Conservation (phyloP, 805 yeast species). For the Candida lessepsii region DNA sequence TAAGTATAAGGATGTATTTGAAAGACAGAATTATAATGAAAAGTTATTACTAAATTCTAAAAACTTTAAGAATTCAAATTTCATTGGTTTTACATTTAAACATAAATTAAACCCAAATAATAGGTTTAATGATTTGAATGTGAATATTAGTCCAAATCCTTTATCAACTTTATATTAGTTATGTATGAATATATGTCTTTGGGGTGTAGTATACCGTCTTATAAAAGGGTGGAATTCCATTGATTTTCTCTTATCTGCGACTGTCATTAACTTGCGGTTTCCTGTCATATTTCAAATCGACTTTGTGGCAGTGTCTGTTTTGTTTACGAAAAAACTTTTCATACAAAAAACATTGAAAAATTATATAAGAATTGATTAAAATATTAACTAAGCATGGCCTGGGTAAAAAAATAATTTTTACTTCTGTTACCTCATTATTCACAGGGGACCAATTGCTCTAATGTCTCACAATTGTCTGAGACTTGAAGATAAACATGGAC, state of each 20-base stretch:
- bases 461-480: slow-evolving; percentile 4
- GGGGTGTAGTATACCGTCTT: too few species aligned
- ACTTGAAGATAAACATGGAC: too few species aligned
- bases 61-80: slow-evolving; percentile 48
- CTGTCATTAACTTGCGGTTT: too few species aligned
- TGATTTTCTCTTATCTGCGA: background rate
- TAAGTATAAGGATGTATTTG: slow-evolving; percentile 94
- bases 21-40: slow-evolving; percentile 84
- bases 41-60: slow-evolving; percentile 57
- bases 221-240: too few species aligned
- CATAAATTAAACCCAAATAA: slow-evolving; percentile 67
- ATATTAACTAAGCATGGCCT: background rate
- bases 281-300: too few species aligned
- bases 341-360: background rate
- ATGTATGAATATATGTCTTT: slow-evolving; percentile 1
- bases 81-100: slow-evolving; percentile 94
- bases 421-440: background rate
- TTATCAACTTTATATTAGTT: slow-evolving; percentile 43
- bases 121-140: slow-evolving; percentile 29
- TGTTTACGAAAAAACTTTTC: background rate
- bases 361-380: background rate
- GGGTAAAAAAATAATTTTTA: background rate
- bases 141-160: slow-evolving; percentile 30
- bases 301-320: too few species aligned
- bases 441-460: background rate